Base-by-base conservation (phyloP, 805 yeast species). In the Cyberlindnera maclurae region DNA sequence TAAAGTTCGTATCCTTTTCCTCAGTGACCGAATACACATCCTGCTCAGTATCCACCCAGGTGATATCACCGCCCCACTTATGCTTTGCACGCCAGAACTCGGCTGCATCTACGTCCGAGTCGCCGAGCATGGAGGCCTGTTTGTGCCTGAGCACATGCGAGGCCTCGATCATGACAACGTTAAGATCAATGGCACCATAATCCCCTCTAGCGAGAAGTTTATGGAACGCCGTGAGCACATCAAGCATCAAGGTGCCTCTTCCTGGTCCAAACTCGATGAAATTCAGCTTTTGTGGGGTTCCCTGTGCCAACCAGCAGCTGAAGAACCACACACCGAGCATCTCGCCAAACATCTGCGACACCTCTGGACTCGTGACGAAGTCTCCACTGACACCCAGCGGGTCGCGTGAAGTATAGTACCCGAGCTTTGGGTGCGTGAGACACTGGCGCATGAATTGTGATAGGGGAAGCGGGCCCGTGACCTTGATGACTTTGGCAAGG, bases 261-360 rank as follows among this genome's bases (percentile, higher is more conserved):
- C 95, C 95, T 0, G 95, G 95, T 0, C 95, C 95, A 57, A 84
- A 77, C 57, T 86, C 95, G 8, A 83, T 65, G 10, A 86, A 52
- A 37, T 79, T 62, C 18, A 81, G 59, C 11, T 55, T 52, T n/a
- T 50, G 29, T 0, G 84, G 79, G 32, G 57, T 64, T 20, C 72
- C 67, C 47, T 81, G 89, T 1, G 64, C 55, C 26, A 71, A 43
- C 84, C 88, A 83, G 28, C 65, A 60, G 3, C 73, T 63, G 43
- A 64, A 75, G 41, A 69, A 64, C 86, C 94, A 86, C 5, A 86
- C 62, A 0, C 93, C 95, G 42, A 83, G 68, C 64, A 83, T 73
- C 56, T 86, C 95, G 15, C 95, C 95, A 64, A 85, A 86, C 63
- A 85, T 80, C 29, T 84, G 85, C 6, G 90, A 81, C 36, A 86